These are phyloP conservation scores for Pseudogymnoascus sp. DNA, from an alignment of 2,329 filamentous ascomycete species.

Conservation along the genomic window DNA sequence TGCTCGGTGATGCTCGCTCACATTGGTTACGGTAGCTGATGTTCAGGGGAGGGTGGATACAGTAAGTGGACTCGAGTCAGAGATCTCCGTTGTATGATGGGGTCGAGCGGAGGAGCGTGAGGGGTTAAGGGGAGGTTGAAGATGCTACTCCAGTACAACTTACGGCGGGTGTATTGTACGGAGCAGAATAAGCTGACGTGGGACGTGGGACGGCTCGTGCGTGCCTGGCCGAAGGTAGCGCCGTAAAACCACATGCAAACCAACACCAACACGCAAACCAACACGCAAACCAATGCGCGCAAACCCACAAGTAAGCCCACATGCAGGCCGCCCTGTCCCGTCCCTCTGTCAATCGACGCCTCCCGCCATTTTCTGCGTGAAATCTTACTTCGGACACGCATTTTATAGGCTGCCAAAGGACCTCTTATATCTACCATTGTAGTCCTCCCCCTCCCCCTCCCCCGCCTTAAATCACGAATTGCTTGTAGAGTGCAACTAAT, in stretches of 20 bases:
- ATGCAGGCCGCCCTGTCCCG: neutral
- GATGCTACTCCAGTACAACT: neutral
- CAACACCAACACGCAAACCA: too few relatives aligned
- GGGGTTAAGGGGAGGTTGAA: neutral
- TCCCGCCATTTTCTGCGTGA: neutral
- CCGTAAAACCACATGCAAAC: neutral
- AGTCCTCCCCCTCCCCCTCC: neutral
- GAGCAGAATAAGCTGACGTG: neutral
- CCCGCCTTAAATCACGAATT: neutral
- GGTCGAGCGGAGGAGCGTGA: neutral
- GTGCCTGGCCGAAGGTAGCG: neutral
- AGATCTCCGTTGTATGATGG: neutral
- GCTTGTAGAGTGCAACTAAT: neutral
- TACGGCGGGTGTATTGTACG: neutral
- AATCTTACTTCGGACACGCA: neutral
- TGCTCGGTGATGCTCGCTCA: neutral
- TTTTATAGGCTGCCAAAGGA: neutral
- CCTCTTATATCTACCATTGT: neutral
- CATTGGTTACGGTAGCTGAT: neutral
- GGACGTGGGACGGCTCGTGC: slow-evolving; percentile 1
- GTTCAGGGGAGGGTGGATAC: neutral
- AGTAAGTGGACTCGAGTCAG: neutral
- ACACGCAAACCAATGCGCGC: too few relatives aligned
- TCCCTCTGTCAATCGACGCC: neutral
- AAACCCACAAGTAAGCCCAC: neutral